Conservation (phyloP, 306 rosid species). For the Fagus sylvatica region DNA sequence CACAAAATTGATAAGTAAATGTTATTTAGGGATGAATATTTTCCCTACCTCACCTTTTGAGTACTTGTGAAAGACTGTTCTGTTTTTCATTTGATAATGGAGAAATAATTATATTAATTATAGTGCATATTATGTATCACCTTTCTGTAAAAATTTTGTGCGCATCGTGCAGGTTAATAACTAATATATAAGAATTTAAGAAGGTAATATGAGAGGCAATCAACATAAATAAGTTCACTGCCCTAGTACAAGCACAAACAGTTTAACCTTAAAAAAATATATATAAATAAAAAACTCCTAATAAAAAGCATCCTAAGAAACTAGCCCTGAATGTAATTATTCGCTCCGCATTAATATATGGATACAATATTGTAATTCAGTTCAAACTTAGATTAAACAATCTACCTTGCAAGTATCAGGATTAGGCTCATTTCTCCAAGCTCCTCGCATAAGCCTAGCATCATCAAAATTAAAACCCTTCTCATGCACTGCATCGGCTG, state of each 20-base stretch:
- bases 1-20: too few relatives aligned
- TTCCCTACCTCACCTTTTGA: too few relatives aligned
- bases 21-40: too few relatives aligned
- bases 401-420: conserved; percentile 86
- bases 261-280: not conserved
- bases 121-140: too few relatives aligned
- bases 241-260: not conserved
- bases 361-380: conserved; percentile 2
- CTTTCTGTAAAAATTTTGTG: too few relatives aligned
- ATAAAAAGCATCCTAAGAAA: not conserved
- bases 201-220: not conserved
- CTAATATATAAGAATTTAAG: not conserved
- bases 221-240: not conserved
- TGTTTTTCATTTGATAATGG: too few relatives aligned
- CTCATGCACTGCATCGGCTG: conserved; percentile 61
- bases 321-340: not conserved
- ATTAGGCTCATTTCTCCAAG: conserved; percentile 96
- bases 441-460: conserved; percentile 85
- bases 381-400: conserved; percentile 18
- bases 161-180: too few relatives aligned
- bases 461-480: conserved; percentile 93
- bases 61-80: too few relatives aligned
- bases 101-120: too few relatives aligned
- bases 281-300: not conserved
- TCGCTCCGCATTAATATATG: conserved; percentile 5